Conservation (phyloP, 192 early-diverging fungal species). For the Cetraspora pellucida region DNA sequence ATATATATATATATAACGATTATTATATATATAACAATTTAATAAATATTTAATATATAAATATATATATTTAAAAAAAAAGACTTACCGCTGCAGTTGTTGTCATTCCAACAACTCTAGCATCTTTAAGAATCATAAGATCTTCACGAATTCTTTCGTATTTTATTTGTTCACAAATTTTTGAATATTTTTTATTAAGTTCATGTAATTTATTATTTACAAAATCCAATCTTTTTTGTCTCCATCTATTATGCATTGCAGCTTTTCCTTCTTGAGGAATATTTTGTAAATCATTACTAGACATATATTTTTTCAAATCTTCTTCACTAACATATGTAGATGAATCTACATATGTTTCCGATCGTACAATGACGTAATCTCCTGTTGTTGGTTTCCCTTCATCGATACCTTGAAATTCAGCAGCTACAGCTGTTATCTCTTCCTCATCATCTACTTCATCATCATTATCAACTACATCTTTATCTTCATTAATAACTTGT, state of each 20-base stretch:
- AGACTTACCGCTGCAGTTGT: slow-evolving; percentile 58
- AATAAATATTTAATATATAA: not conserved
- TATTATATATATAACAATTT: not conserved
- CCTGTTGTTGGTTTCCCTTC: slow-evolving; percentile 31
- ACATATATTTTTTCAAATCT: slow-evolving; percentile 25
- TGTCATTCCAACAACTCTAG: slow-evolving; percentile 60
- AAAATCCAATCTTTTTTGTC: slow-evolving; percentile 24
- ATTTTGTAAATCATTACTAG: slow-evolving; percentile 35
- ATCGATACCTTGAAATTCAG: slow-evolving; percentile 48
- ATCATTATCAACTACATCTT: slow-evolving; percentile 37
- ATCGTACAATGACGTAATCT: slow-evolving; percentile 31
- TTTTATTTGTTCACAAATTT: slow-evolving; percentile 40
- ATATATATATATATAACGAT: not conserved
- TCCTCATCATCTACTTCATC: slow-evolving; percentile 56
- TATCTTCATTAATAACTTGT: slow-evolving; percentile 32
- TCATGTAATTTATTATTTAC: slow-evolving; percentile 21
- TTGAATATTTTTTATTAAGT: slow-evolving; percentile 21
- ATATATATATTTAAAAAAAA: not conserved
- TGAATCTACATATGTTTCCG: slow-evolving; percentile 37
- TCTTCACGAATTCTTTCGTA: slow-evolving; percentile 35
- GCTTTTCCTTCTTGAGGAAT: slow-evolving; percentile 39
- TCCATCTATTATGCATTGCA: slow-evolving; percentile 45
- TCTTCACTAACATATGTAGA: slow-evolving; percentile 25
- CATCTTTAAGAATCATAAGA: slow-evolving; percentile 28
- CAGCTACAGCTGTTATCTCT: slow-evolving; percentile 42